A percentile compares a stretch with the other conserved stretches of the same genome.
Evolutionary conservation across 2,329 filamentous ascomycete genomes (phyloP).

Genomic region (Botrytis aclada): DNA sequence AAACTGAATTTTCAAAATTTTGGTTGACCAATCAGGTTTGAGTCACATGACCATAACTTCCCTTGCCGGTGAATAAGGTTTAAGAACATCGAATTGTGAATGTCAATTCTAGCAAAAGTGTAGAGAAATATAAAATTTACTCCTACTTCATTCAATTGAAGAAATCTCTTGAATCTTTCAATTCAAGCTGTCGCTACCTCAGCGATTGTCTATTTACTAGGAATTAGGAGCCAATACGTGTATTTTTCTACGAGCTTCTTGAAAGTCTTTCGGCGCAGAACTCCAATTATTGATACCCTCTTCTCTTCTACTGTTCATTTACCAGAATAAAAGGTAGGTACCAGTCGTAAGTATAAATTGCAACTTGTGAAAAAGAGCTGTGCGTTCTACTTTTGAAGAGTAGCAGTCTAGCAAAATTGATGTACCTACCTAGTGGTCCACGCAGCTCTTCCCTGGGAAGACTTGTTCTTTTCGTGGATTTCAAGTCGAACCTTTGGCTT

Average conservation of each 20-base stretch:
- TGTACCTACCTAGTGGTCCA: neutral
- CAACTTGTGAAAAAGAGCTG: neutral
- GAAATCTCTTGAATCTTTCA: neutral
- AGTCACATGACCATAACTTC: neutral
- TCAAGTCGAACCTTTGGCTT: neutral
- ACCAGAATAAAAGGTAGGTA: neutral
- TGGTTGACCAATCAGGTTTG: neutral
- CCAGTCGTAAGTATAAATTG: neutral
- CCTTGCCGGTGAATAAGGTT: neutral
- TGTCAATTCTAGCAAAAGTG: neutral
- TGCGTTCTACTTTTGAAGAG: neutral
- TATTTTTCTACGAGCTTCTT: neutral
- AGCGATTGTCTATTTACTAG: neutral
- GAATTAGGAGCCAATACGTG: neutral
- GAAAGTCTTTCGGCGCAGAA: neutral
- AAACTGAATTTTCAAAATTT: constrained; percentile 19
- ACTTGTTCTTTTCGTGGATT: neutral
- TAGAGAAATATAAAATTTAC: neutral
- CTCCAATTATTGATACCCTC: neutral
- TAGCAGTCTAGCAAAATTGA: neutral
- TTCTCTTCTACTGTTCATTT: neutral
- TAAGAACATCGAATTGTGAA: neutral
- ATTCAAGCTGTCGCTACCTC: neutral
- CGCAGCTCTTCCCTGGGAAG: neutral
- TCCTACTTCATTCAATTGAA: neutral